Base-by-base conservation (phyloP, 805 yeast genomes). In the Kodamaea hsintzibuensis region DNA sequence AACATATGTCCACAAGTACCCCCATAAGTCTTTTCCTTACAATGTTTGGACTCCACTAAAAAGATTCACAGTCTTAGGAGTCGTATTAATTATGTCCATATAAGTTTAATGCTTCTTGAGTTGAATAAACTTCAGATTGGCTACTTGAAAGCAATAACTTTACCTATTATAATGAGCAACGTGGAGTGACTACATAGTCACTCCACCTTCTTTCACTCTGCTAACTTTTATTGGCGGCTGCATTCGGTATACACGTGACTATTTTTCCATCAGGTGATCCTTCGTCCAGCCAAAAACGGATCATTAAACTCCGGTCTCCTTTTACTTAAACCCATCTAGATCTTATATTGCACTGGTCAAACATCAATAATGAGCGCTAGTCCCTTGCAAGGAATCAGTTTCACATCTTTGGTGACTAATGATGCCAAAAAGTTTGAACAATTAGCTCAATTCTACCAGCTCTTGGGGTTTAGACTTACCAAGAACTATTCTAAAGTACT, bases 391-490 rank as follows among this genome's bases (percentile, higher is more conserved):
- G 59, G 59, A 9, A 51, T 58, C 33, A 55, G 60, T 25, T 84
- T 82, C 63, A 73, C 82, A 22, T 86, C 93, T 39, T 72, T 87
- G 52, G 83, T 83, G 43, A 84, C 91, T 8, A 69, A 74, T 49
- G 80, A 78, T 60, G 72, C 78, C 3, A 69, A 66, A 7, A 64
- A 67, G 38, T 88, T 82, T 67, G 71, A 72, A 4, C 64, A 72
- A 35, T 65, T 87, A 10, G 71, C 82, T 50, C 62, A 71, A n/a
- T 88, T 86, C 69, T 88, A 88, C 71, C 74, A 69, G 59, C 59
- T 69, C 25, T 72, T 88, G 53, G 92, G 92, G 19, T 87, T 87
- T 64, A 71, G 78, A 35, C 73, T 83, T 39, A 76, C 83, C 47
- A 83, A 86, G 64, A 83, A 77, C 60, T 88, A 77, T 67, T 76